phyloP scores from a whole-genome alignment of 1,284 basidiomycete species.

The Ceratobasidium theobromae region DNA sequence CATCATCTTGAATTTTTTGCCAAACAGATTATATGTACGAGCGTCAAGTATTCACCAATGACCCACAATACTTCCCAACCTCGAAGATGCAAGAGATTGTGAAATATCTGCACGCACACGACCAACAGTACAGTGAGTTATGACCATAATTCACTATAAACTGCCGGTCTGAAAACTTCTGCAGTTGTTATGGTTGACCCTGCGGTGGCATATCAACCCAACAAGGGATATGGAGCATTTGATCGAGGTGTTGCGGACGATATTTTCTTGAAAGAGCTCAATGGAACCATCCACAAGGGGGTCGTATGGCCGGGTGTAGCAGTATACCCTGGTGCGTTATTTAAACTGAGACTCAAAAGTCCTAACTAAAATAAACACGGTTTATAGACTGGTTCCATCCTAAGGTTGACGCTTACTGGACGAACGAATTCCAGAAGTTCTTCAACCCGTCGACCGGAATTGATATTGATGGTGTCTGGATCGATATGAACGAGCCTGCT shows the following conservation, averaged over 20 bases:
- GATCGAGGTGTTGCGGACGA: constrained; percentile 56
- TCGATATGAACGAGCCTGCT: constrained; percentile 72
- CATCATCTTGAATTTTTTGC: not conserved
- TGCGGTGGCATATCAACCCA: constrained; percentile 58
- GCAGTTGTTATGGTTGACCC: constrained; percentile 74
- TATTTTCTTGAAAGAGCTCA: constrained; percentile 62
- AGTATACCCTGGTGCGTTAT: constrained; percentile 59
- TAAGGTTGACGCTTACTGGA: constrained; percentile 58
- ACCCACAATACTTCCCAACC: constrained; percentile 67
- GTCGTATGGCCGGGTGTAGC: constrained; percentile 73
- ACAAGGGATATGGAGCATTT: constrained; percentile 56
- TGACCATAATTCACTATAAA: not conserved
- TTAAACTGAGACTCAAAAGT: too few relatives aligned
- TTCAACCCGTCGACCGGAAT: constrained; percentile 57
- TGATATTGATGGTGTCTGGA: constrained; percentile 70
- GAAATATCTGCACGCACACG: constrained; percentile 56
- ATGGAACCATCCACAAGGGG: constrained; percentile 61
- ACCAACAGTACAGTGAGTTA: constrained; percentile 59
- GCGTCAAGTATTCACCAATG: constrained; percentile 66
- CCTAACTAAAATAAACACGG: not conserved
- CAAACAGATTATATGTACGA: constrained; percentile 67
- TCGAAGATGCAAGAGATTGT: constrained; percentile 65
- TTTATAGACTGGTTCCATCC: constrained; percentile 64
- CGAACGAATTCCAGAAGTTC: constrained; percentile 60
- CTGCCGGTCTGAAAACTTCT: not conserved